A percentile compares a stretch with the other conserved stretches of the same genome.
Conservation (phyloP, 192 early-diverging fungal species). For the Coemansia sp. region DNA sequence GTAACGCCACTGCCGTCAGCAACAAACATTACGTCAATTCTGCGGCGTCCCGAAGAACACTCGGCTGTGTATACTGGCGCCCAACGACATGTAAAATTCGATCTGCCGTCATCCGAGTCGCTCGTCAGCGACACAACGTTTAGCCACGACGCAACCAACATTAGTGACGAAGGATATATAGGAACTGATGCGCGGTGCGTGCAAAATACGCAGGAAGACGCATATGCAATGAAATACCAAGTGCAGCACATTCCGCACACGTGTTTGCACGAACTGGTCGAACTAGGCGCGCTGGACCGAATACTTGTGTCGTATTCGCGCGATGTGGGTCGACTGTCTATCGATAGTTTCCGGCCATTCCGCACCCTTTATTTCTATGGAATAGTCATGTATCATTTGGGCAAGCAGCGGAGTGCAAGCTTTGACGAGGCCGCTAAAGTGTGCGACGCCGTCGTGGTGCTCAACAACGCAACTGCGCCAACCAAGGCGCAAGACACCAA, state of each 20-base stretch:
- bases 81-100: constrained; percentile 35
- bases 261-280: constrained; percentile 33
- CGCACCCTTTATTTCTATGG: constrained; percentile 38
- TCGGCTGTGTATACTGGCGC: not conserved
- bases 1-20: constrained; percentile 8
- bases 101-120: constrained; percentile 7
- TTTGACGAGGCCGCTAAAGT: constrained; percentile 13
- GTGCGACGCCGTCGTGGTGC: constrained; percentile 35
- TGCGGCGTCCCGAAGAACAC: constrained; percentile 9
- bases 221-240: constrained; percentile 5
- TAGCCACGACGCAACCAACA: not conserved
- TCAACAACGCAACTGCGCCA: constrained; percentile 32
- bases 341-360: constrained; percentile 37
- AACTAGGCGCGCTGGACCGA: constrained; percentile 35
- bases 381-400: constrained; percentile 28
- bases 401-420: constrained; percentile 6
- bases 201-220: not conserved
- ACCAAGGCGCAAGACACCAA: not conserved
- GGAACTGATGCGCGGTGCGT: not conserved
- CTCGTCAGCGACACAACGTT: not conserved
- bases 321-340: constrained; percentile 31
- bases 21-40: constrained; percentile 16
- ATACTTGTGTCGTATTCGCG: constrained; percentile 17
- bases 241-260: constrained; percentile 30
- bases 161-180: constrained; percentile 13